Evolutionary conservation across 1,284 basidiomycete genomes (phyloP).

Genomic region (Apiotrichum domesticum): DNA sequence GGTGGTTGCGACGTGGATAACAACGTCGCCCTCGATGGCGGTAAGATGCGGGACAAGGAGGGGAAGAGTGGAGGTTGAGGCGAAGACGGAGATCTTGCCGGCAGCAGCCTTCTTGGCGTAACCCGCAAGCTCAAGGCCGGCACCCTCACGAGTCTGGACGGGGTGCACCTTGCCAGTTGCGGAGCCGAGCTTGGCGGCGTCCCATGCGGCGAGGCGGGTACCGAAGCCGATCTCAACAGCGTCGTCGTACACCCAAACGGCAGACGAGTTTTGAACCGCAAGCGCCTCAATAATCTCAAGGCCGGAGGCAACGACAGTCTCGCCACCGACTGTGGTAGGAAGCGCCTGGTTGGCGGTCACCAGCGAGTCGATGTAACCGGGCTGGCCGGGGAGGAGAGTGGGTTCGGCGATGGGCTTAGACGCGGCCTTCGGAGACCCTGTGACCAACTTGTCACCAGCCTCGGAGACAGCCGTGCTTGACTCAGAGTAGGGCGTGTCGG

Average conservation of each 20-base stretch:
- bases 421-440: constrained; percentile 13
- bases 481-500: constrained; percentile 35
- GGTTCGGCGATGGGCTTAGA: constrained; percentile 25
- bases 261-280: constrained; percentile 36
- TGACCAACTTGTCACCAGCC: constrained; percentile 22
- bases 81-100: constrained; percentile 44
- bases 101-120: constrained; percentile 55
- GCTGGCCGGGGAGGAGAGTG: constrained; percentile 22
- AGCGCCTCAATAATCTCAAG: constrained; percentile 41
- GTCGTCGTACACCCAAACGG: constrained; percentile 47
- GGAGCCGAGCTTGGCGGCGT: constrained; percentile 12
- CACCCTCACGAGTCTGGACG: constrained; percentile 80
- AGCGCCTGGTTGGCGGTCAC: constrained; percentile 29
- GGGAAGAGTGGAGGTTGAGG: constrained; percentile 52
- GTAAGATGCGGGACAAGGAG: constrained; percentile 68
- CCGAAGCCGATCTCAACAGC: constrained; percentile 43
- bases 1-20: constrained; percentile 71
- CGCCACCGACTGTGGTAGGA: constrained; percentile 32
- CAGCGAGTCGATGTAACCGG: constrained; percentile 31
- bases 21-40: constrained; percentile 60
- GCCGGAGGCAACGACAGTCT: constrained; percentile 38
- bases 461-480: constrained; percentile 39
- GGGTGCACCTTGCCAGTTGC: constrained; percentile 53
- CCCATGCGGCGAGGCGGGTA: constrained; percentile 21
- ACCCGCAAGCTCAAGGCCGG: constrained; percentile 75